Conservation (phyloP, 805 yeast genomes). For the Blastobotrys chiropterorum region DNA sequence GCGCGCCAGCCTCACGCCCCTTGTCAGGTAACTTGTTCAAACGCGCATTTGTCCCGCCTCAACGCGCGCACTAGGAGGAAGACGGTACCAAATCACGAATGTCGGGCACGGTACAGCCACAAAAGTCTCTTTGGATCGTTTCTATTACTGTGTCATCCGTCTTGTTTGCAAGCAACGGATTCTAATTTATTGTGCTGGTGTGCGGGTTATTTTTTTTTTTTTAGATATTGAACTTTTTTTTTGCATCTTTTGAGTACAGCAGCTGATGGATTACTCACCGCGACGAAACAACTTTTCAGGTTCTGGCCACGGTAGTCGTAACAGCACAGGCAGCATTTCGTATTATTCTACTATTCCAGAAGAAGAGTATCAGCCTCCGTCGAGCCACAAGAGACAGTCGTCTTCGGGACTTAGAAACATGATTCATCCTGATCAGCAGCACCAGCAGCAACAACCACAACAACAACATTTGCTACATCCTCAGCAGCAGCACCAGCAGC, state of each 20-base stretch:
- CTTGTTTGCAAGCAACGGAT: too few relatives aligned
- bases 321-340: background rate
- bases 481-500: conserved; percentile 16
- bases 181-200: background rate
- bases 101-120: background rate
- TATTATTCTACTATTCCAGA: conserved; percentile 4
- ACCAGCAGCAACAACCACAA: background rate
- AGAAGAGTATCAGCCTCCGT: background rate
- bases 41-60: background rate
- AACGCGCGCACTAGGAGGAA: background rate
- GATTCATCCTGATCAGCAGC: background rate
- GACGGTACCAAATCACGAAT: background rate
- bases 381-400: background rate
- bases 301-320: background rate
- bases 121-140: too few relatives aligned
- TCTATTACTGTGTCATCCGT: too few relatives aligned
- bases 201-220: too few relatives aligned
- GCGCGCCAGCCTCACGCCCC: background rate
- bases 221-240: background rate
- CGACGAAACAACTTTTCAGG: background rate
- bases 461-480: background rate
- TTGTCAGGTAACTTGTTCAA: background rate
- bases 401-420: background rate
- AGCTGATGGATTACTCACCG: background rate
- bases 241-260: background rate